phyloP scores from a whole-genome alignment of 176 grass and related monocot species.

The Guadua angustifolia region DNA sequence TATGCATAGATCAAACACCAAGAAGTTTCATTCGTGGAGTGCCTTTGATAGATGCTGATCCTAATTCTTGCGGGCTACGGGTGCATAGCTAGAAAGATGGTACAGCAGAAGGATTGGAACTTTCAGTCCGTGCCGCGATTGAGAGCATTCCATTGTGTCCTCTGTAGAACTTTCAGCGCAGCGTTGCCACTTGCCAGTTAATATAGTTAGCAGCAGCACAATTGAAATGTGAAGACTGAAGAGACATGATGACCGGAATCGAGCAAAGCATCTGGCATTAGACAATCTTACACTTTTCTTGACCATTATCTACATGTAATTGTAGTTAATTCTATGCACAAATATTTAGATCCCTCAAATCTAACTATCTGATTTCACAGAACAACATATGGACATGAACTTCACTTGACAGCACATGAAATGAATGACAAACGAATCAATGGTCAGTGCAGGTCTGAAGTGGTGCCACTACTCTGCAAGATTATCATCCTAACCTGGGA shows the following conservation, averaged over 20 bases:
- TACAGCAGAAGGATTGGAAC: not conserved
- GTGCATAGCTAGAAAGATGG: not conserved
- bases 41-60: not conserved
- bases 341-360: not conserved
- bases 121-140: not conserved
- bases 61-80: not conserved
- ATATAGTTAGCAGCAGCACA: not conserved
- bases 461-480: conserved; percentile 66
- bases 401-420: not conserved
- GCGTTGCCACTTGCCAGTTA: too few species aligned
- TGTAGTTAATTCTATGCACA: not conserved
- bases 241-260: not conserved
- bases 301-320: not conserved
- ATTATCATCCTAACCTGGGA: conserved; percentile 64
- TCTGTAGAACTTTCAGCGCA: not conserved
- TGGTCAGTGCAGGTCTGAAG: conserved; percentile 38
- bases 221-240: not conserved
- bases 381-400: not conserved
- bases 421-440: conserved; percentile 28
- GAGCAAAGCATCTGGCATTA: not conserved
- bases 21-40: not conserved
- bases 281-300: not conserved
- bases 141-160: not conserved
- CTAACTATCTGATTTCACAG: not conserved
- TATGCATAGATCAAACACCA: not conserved